These are phyloP conservation scores for Rosa multiflora DNA, from an alignment of 306 rosid genomes.

Conservation along the genomic window DNA sequence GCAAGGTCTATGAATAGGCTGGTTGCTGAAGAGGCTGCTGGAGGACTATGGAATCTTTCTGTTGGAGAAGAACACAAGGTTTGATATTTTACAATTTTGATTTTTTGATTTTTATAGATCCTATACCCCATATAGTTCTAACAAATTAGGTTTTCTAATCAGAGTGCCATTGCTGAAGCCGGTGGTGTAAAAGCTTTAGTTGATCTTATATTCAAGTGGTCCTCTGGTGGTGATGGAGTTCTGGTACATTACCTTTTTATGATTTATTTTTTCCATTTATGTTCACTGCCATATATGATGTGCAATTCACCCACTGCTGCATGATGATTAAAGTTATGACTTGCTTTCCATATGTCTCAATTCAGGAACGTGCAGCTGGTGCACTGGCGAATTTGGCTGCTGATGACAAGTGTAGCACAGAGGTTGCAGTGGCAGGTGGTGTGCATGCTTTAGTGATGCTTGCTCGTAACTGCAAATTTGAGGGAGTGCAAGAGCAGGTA, in stretches of 20 bases:
- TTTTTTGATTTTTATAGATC: not conserved
- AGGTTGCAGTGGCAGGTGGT: constrained; percentile 96
- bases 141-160: constrained; percentile 30
- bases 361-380: constrained; percentile 99
- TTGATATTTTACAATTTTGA: constrained; percentile 26
- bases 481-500: constrained; percentile 99
- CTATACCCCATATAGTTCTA: constrained; percentile 25
- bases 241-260: constrained; percentile 59
- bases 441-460: constrained; percentile 99
- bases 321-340: constrained; percentile 14
- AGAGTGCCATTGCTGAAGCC: constrained; percentile 98
- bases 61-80: constrained; percentile 99
- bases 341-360: constrained; percentile 23
- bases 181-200: constrained; percentile 98
- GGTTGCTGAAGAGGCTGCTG: constrained; percentile 99
- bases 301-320: constrained; percentile 17
- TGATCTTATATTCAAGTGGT: constrained; percentile 98
- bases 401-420: constrained; percentile 98
- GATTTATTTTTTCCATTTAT: constrained; percentile 12
- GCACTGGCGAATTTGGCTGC: constrained; percentile 99
- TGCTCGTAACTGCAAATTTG: constrained; percentile 93
- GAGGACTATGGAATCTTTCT: constrained; percentile 99
- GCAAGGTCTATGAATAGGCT: constrained; percentile 97
- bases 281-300: constrained; percentile 21
- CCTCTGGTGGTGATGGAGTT: constrained; percentile 94